phyloP scores from a whole-genome alignment of 2,329 filamentous ascomycete species.

The Geosmithia putterillii region DNA sequence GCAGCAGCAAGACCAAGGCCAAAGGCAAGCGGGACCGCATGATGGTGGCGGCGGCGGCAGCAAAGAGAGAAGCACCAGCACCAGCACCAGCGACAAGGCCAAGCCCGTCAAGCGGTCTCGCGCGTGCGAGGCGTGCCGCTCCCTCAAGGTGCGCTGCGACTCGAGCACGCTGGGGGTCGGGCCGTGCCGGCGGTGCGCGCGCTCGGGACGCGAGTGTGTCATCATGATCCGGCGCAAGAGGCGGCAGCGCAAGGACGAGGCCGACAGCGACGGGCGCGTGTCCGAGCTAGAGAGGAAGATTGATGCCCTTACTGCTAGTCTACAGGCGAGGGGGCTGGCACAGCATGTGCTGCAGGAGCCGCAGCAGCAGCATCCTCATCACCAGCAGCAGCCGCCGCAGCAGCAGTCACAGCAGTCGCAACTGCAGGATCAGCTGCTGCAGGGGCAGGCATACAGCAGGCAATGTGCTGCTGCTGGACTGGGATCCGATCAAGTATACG shows the following conservation, averaged over 20 bases:
- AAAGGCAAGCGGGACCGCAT: neutral
- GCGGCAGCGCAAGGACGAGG: slow-evolving; percentile 92
- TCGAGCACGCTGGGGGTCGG: slow-evolving; percentile 50
- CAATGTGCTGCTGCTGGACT: too few relatives aligned
- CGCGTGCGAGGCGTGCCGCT: slow-evolving; percentile 65
- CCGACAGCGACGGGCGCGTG: slow-evolving; percentile 72
- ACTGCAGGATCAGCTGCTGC: neutral
- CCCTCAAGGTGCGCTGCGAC: slow-evolving; percentile 76
- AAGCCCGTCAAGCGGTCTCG: slow-evolving; percentile 51
- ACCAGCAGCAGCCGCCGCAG: neutral
- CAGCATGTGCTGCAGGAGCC: too few relatives aligned
- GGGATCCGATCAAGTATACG: too few relatives aligned
- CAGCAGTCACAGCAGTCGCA: neutral
- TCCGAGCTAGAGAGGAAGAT: slow-evolving; percentile 90
- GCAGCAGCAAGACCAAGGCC: too few relatives aligned
- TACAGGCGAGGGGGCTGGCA: slow-evolving; percentile 42
- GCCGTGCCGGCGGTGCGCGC: slow-evolving; percentile 64
- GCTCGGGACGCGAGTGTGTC: slow-evolving; percentile 65
- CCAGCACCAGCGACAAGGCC: neutral
- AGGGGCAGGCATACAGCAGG: too few relatives aligned
- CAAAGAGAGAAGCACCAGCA: neutral
- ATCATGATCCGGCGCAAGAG: slow-evolving; percentile 64
- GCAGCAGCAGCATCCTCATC: neutral
- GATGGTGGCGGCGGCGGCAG: neutral
- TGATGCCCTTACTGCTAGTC: slow-evolving; percentile 69